Evolutionary conservation across 169 alveolate species (phyloP).

Genomic region (Plasmodium gallinaceum): DNA sequence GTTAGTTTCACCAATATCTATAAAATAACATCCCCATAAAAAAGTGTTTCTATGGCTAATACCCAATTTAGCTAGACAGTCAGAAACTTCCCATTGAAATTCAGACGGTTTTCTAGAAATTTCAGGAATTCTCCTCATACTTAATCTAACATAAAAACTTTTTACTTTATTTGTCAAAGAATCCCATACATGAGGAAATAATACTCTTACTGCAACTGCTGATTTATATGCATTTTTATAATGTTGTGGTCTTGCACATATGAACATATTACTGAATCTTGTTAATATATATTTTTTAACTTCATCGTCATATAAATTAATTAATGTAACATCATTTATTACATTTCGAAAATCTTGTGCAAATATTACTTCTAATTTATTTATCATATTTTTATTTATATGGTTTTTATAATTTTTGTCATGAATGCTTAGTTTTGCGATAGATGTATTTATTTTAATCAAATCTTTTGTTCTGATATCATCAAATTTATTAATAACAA

Average conservation of each 20-base stretch:
- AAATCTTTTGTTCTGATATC: slow-evolving; percentile 83
- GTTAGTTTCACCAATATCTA: slow-evolving; percentile 88
- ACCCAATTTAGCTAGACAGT: slow-evolving; percentile 84
- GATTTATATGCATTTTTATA: slow-evolving; percentile 84
- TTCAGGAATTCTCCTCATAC: slow-evolving; percentile 87
- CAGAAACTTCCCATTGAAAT: slow-evolving; percentile 90
- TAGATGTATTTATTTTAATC: slow-evolving; percentile 81
- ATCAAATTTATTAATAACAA: slow-evolving; percentile 77
- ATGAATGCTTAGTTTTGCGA: slow-evolving; percentile 77
- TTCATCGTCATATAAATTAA: slow-evolving; percentile 83
- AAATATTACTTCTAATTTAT: slow-evolving; percentile 78
- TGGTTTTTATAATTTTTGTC: slow-evolving; percentile 76
- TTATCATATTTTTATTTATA: slow-evolving; percentile 80
- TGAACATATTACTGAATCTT: slow-evolving; percentile 84
- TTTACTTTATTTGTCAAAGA: slow-evolving; percentile 80
- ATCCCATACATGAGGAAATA: slow-evolving; percentile 85
- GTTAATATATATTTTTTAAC: slow-evolving; percentile 82
- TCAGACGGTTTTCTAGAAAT: slow-evolving; percentile 83
- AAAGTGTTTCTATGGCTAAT: slow-evolving; percentile 86
- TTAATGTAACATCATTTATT: slow-evolving; percentile 82
- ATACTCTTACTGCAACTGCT: slow-evolving; percentile 87
- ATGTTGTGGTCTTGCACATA: slow-evolving; percentile 88
- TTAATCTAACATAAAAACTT: slow-evolving; percentile 85
- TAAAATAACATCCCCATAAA: slow-evolving; percentile 90
- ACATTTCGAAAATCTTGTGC: slow-evolving; percentile 88